These are phyloP conservation scores for Umbilicaria muhlenbergii DNA, from an alignment of 495 filamentous ascomycete genomes.

Conservation along the genomic window DNA sequence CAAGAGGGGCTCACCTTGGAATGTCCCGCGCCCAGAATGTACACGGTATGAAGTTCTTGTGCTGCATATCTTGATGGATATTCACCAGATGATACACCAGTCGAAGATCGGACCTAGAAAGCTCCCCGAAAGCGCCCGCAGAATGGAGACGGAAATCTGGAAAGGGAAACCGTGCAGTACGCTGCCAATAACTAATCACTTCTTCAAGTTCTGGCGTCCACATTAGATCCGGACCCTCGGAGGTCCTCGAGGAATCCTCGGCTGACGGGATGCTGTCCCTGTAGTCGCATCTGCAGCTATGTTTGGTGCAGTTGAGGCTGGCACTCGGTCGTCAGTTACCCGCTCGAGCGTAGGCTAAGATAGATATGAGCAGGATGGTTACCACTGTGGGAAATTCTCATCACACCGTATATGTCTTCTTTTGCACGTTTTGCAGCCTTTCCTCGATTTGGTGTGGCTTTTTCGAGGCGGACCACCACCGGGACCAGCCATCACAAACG, in stretches of 20 bases:
- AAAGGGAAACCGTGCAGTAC: slow-evolving; percentile 76
- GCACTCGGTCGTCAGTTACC: slow-evolving; percentile 15
- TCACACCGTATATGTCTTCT: slow-evolving; percentile 94
- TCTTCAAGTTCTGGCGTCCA: slow-evolving; percentile 71
- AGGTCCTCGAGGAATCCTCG: slow-evolving; percentile 46
- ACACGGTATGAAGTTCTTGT: slow-evolving; percentile 59
- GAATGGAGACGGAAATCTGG: slow-evolving; percentile 59
- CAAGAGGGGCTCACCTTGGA: slow-evolving; percentile 52
- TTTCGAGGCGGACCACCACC: slow-evolving; percentile 38
- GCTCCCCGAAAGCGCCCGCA: slow-evolving; percentile 38
- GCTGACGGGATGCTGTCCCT: slow-evolving; percentile 57
- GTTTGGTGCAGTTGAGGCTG: slow-evolving; percentile 96
- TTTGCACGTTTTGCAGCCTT: slow-evolving; percentile 96
- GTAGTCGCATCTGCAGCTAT: slow-evolving; percentile 95
- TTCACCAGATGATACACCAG: slow-evolving; percentile 84
- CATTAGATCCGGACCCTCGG: slow-evolving; percentile 61
- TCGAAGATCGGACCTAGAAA: slow-evolving; percentile 62
- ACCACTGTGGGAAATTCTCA: slow-evolving; percentile 97
- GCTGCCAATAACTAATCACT: slow-evolving; percentile 69
- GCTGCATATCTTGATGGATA: slow-evolving; percentile 67
- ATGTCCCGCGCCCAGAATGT: slow-evolving; percentile 87
- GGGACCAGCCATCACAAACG: slow-evolving; percentile 27
- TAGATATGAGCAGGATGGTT: slow-evolving; percentile 14
- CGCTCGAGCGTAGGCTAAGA: no score
- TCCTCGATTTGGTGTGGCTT: slow-evolving; percentile 95